Evolutionary conservation across 2,329 filamentous ascomycete species (phyloP).

Genomic region (Trichothecium roseum): DNA sequence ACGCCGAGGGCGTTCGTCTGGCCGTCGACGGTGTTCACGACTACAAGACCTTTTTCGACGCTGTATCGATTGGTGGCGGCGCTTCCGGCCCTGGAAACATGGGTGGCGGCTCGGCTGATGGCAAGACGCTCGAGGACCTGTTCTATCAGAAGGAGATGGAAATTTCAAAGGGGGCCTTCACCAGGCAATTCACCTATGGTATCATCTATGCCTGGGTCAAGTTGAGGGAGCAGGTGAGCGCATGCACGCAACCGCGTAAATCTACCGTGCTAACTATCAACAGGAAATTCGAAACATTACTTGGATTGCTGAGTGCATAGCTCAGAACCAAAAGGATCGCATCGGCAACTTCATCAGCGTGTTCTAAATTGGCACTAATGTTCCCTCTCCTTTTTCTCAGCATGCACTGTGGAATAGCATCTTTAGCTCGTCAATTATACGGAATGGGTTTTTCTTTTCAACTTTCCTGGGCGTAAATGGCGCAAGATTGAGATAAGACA

Average conservation of each 20-base stretch:
- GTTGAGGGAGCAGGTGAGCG: constrained; percentile 85
- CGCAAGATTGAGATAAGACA: constrained; percentile 7
- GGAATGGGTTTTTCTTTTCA: constrained; percentile 15
- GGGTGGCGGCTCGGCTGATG: constrained; percentile 68
- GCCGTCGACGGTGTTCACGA: constrained; percentile 89
- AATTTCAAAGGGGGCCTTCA: constrained; percentile 89
- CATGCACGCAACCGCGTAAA: not conserved
- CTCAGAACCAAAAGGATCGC: constrained; percentile 97
- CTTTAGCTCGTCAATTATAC: constrained; percentile 24
- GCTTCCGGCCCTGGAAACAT: constrained; percentile 71
- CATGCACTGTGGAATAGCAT: constrained; percentile 33
- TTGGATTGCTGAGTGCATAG: constrained; percentile 99
- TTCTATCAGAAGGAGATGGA: constrained; percentile 99
- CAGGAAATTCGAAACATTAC: constrained; percentile 99
- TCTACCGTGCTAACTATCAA: constrained; percentile 17
- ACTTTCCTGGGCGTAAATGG: constrained; percentile 17
- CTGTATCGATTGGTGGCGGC: constrained; percentile 66
- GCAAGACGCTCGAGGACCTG: constrained; percentile 88
- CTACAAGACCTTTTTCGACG: constrained; percentile 94
- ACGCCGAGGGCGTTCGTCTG: constrained; percentile 84
- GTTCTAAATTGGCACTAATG: constrained; percentile 46
- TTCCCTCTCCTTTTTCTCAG: constrained; percentile 10
- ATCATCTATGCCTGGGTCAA: constrained; percentile 98
- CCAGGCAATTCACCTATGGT: constrained; percentile 86
- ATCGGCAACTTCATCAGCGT: constrained; percentile 99